Evolutionary conservation across 2,329 filamentous ascomycete genomes (phyloP).

Genomic region (Cytospora schulzeri): DNA sequence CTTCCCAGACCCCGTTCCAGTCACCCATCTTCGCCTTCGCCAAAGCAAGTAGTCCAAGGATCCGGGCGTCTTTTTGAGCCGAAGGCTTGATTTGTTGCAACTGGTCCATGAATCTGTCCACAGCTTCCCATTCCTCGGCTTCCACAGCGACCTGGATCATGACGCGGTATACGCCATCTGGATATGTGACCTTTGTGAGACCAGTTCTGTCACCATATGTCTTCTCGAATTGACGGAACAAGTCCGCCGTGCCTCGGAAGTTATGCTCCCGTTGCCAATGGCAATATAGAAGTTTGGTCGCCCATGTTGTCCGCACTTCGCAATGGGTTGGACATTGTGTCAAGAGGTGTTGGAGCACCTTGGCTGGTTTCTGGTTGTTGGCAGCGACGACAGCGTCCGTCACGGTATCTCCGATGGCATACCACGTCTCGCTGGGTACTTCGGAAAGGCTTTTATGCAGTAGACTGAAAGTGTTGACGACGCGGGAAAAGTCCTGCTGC

Average conservation of each 20-base stretch:
- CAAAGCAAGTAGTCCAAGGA: constrained; percentile 42
- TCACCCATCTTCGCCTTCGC: constrained; percentile 43
- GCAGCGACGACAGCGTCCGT: constrained; percentile 37
- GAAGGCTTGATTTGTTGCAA: constrained; percentile 33
- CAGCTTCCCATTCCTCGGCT: constrained; percentile 37
- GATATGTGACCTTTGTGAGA: constrained; percentile 35
- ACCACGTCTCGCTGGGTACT: constrained; percentile 16
- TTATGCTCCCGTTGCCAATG: constrained; percentile 39
- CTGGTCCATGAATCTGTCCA: constrained; percentile 36
- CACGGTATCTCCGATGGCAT: constrained; percentile 36
- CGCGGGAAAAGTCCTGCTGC: constrained; percentile 35
- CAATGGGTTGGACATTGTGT: constrained; percentile 29
- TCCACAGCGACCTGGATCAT: constrained; percentile 46
- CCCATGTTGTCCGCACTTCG: constrained; percentile 40
- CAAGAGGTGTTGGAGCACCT: constrained; percentile 37
- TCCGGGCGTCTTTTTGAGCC: constrained; percentile 36
- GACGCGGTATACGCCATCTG: constrained; percentile 40
- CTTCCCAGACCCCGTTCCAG: constrained; percentile 43
- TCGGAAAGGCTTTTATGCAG: constrained; percentile 33
- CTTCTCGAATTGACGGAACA: constrained; percentile 34
- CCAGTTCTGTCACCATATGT: constrained; percentile 9
- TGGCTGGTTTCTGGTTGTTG: constrained; percentile 33
- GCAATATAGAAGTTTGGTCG: constrained; percentile 40
- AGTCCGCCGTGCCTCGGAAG: constrained; percentile 31
- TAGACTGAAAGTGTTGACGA: constrained; percentile 39